Conservation (phyloP, 768 basidiomycete species). For the Serendipita indica region DNA sequence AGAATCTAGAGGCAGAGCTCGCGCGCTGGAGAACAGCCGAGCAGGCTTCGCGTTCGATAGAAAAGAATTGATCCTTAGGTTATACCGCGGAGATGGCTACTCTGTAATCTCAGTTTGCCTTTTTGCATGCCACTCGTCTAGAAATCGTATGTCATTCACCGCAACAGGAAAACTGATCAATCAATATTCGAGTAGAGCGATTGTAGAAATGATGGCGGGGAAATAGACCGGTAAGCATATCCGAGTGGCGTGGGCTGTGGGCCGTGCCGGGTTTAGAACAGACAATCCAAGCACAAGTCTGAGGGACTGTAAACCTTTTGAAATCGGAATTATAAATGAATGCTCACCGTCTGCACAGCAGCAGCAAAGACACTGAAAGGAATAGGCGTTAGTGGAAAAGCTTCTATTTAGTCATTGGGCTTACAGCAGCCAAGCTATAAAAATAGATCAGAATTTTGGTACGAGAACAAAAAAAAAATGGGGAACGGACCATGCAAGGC, state of each 20-base stretch:
- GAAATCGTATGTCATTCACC: neutral
- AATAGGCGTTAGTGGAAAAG: constrained; percentile 13
- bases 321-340: neutral
- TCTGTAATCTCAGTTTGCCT: neutral
- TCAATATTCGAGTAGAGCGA: neutral
- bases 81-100: neutral
- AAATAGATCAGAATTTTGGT: constrained; percentile 27
- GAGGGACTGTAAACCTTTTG: constrained; percentile 20
- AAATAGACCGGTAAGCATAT: neutral
- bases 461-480: neutral
- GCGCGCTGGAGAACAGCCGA: constrained; percentile 35
- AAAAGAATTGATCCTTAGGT: neutral
- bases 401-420: neutral
- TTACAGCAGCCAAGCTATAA: constrained; percentile 14
- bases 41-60: neutral
- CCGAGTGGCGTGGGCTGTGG: neutral
- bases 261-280: neutral
- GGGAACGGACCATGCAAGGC: constrained; percentile 32
- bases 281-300: neutral
- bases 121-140: neutral
- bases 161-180: neutral
- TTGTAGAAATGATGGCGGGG: neutral
- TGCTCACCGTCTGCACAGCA: constrained; percentile 43
- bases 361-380: constrained; percentile 28
- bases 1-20: constrained; percentile 50